Percentiles rank a stretch among this genome's conserved stretches.
Conservation (phyloP, 129 eudicot genomes). For the Lactuca sativa region DNA sequence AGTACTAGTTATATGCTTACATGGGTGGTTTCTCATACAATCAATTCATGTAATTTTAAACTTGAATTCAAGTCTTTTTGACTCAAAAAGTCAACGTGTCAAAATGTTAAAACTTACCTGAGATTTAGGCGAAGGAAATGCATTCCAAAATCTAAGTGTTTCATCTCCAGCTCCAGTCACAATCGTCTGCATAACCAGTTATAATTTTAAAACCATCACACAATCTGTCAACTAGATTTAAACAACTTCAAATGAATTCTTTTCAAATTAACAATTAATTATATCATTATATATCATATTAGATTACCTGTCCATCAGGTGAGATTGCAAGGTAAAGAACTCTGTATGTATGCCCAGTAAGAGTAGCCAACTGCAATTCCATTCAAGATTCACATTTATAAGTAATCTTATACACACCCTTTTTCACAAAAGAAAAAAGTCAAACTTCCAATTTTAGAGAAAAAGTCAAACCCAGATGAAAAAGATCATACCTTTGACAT, state of each 20-base stretch:
- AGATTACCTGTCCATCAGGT: constrained; percentile 82
- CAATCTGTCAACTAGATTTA: neutral
- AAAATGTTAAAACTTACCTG: constrained; percentile 38
- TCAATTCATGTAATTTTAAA: neutral
- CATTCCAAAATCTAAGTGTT: constrained; percentile 85
- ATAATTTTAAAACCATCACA: neutral
- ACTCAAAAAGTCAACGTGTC: neutral
- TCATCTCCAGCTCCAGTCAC: constrained; percentile 97
- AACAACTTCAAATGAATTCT: neutral
- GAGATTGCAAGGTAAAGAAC: constrained; percentile 84
- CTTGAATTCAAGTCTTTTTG: neutral
- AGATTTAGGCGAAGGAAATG: constrained; percentile 76
- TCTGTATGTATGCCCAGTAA: constrained; percentile 73
- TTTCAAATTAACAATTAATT: neutral
- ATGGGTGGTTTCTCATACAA: no score
- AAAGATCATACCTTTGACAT: constrained; percentile 74
- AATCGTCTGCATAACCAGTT: constrained; percentile 55
- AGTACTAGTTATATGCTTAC: neutral
- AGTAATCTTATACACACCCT: neutral
- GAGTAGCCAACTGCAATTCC: constrained; percentile 72
- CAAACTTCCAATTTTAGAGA: constrained; percentile 4
- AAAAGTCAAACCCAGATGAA: constrained; percentile 4
- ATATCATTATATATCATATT: constrained; percentile 4
- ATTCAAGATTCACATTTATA: constrained; percentile 12
- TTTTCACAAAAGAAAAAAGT: neutral